Percentiles rank a stretch among this genome's conserved stretches.
phyloP scores from a whole-genome alignment of 306 rosid species.

The Castanea sativa region DNA sequence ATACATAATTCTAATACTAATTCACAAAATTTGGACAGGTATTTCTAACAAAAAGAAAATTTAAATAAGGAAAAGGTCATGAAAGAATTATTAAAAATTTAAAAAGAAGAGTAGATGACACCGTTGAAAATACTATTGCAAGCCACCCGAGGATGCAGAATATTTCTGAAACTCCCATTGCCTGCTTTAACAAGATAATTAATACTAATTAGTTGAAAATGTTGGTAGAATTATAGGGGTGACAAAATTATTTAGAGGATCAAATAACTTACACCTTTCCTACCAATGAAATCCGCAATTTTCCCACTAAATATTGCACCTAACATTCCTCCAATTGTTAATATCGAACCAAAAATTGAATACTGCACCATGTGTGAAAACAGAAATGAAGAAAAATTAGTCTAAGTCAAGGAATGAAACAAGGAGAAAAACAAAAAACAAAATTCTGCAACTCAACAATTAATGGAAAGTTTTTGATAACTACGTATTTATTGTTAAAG shows the following conservation, averaged over 20 bases:
- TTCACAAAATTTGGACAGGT: no score
- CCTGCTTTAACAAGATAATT: constrained; percentile 38
- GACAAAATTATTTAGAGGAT: neutral
- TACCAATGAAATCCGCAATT: constrained; percentile 35
- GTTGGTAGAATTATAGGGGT: neutral
- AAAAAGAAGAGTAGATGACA: neutral
- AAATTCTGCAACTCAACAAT: no score
- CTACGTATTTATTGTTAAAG: no score
- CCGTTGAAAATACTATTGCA: constrained; percentile 60
- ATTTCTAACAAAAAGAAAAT: neutral
- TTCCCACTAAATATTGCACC: constrained; percentile 38
- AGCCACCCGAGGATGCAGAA: constrained; percentile 84
- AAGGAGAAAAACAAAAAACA: neutral
- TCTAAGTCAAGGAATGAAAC: neutral
- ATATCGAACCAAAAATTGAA: constrained; percentile 38
- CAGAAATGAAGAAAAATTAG: neutral
- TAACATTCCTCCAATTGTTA: constrained; percentile 39
- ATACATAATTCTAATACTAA: no score
- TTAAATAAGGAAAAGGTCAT: neutral
- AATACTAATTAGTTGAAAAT: neutral
- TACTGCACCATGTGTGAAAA: constrained; percentile 20
- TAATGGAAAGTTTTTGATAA: no score
- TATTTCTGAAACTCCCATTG: constrained; percentile 71
- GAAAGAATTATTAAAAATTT: no score
- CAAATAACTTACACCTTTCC: constrained; percentile 38